phyloP scores from a whole-genome alignment of 768 basidiomycete species.

The Guyanaporus albipodus region DNA sequence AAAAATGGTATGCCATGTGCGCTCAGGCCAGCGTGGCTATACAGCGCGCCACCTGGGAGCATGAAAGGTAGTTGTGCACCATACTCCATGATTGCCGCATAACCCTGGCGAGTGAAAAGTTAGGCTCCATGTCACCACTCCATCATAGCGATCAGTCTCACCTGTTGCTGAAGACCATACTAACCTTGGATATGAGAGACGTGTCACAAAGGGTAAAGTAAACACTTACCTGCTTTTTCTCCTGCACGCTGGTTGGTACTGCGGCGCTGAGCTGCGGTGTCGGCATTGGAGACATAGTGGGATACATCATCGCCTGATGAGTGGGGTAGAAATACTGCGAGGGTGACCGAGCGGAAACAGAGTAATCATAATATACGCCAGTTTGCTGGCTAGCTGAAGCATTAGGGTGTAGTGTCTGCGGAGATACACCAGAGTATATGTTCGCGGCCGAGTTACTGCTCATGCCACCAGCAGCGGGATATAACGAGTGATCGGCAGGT shows the following conservation, averaged over 20 bases:
- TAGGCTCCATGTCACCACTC: background rate
- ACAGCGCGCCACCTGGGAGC: constrained; percentile 42
- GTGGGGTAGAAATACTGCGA: constrained; percentile 62
- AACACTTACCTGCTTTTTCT: constrained; percentile 58
- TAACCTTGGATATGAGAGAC: constrained; percentile 19
- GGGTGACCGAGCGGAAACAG: constrained; percentile 42
- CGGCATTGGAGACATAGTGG: constrained; percentile 50
- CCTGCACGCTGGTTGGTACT: constrained; percentile 37
- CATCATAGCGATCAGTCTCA: constrained; percentile 26
- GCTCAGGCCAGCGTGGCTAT: constrained; percentile 36
- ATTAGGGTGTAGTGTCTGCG: constrained; percentile 42
- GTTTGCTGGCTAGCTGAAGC: constrained; percentile 44
- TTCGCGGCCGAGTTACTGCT: constrained; percentile 41
- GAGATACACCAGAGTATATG: constrained; percentile 47
- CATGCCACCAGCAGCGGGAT: constrained; percentile 44
- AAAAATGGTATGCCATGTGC: constrained; percentile 35
- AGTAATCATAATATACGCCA: constrained; percentile 58
- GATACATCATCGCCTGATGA: constrained; percentile 57
- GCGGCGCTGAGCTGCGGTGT: constrained; percentile 44
- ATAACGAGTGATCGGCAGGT: constrained; percentile 47
- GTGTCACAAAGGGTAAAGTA: constrained; percentile 3
- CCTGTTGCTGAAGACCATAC: constrained; percentile 48
- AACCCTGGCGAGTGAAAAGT: constrained; percentile 32
- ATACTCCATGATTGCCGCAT: constrained; percentile 47
- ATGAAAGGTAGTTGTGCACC: constrained; percentile 43